Conservation (phyloP, 768 basidiomycete genomes). For the Psilocybe cyanescens region DNA sequence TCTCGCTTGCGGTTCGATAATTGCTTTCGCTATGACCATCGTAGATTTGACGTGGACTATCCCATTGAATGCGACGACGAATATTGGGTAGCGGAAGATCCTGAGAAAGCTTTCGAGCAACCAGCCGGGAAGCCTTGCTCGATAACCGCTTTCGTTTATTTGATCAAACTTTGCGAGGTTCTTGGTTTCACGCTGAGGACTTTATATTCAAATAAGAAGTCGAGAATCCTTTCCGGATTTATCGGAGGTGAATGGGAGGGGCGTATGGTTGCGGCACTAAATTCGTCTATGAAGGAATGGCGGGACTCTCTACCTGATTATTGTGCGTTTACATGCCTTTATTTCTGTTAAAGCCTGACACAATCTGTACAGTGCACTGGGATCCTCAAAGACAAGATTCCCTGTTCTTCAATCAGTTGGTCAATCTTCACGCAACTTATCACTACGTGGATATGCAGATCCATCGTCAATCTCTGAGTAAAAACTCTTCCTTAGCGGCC, state of each 20-base stretch:
- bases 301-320: conserved; percentile 61
- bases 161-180: conserved; percentile 62
- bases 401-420: conserved; percentile 54
- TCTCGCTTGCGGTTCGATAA: too few species aligned
- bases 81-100: conserved; percentile 48
- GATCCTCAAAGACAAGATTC: conserved; percentile 26
- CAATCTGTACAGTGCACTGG: conserved; percentile 18
- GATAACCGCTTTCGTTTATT: conserved; percentile 54
- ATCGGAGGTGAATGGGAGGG: conserved; percentile 61
- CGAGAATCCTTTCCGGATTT: conserved; percentile 36
- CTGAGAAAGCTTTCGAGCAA: conserved; percentile 58
- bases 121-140: conserved; percentile 60
- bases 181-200: conserved; percentile 64
- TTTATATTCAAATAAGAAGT: conserved; percentile 47
- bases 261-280: conserved; percentile 60
- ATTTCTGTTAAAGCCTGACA: background rate
- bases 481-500: conserved; percentile 41
- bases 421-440: conserved; percentile 42
- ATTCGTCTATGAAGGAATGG: conserved; percentile 67
- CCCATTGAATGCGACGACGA: conserved; percentile 63
- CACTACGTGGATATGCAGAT: conserved; percentile 65
- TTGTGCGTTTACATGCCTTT: conserved; percentile 18
- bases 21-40: background rate
- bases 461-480: conserved; percentile 69
- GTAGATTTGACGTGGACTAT: conserved; percentile 66